Evolutionary conservation across 2,329 filamentous ascomycete species (phyloP).

Genomic region (Trichoderma oligosporum): DNA sequence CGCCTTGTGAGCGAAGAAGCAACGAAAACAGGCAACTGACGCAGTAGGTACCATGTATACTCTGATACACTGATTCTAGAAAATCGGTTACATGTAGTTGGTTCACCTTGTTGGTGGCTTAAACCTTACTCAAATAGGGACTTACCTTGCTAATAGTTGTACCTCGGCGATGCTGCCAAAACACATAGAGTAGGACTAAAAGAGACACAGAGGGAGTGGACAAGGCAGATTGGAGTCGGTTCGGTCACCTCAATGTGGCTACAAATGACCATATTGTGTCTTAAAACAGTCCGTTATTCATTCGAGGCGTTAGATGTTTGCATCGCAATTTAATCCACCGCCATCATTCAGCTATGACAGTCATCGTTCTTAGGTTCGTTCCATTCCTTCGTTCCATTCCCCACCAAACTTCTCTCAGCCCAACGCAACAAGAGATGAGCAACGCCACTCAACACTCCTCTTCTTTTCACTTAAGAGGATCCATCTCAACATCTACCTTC

Average conservation of each 20-base stretch:
- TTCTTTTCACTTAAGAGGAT: not conserved
- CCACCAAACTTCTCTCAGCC: conserved; percentile 1
- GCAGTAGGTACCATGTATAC: no score
- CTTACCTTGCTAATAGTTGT: not conserved
- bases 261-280: not conserved
- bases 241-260: no score
- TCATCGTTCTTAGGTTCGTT: not conserved
- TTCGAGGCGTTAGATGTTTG: not conserved
- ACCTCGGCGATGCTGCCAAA: no score
- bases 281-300: conserved; percentile 1
- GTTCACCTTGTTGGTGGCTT: not conserved
- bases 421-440: not conserved
- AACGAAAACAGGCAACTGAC: no score
- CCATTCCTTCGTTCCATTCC: not conserved
- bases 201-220: not conserved
- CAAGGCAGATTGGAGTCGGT: not conserved
- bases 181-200: not conserved
- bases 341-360: not conserved
- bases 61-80: no score
- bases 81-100: not conserved
- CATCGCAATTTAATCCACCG: not conserved
- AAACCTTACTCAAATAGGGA: not conserved
- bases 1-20: no score
- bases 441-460: not conserved
- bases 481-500: not conserved